A percentile compares a stretch with the other conserved stretches of the same genome.
phyloP scores from a whole-genome alignment of 164 flowering plant species.

The Pachysandra terminalis region DNA sequence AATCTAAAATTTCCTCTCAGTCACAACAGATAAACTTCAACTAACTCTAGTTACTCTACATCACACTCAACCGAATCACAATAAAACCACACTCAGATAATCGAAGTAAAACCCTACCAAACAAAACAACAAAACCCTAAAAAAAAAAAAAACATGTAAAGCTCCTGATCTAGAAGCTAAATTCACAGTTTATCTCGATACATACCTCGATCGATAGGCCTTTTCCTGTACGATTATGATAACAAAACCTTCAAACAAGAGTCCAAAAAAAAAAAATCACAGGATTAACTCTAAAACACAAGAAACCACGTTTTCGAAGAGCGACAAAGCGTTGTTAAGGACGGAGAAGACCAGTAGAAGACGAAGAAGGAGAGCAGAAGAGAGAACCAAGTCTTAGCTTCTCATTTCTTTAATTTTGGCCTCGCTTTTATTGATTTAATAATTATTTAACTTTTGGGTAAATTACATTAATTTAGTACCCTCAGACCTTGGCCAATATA shows the following conservation, averaged over 20 bases:
- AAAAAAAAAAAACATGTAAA: neutral
- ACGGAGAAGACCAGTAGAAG: neutral
- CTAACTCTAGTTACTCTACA: neutral
- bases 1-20: slow-evolving; percentile 8
- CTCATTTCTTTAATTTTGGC: neutral
- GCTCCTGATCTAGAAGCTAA: slow-evolving; percentile 7
- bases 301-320: neutral
- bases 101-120: neutral
- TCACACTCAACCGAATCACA: neutral
- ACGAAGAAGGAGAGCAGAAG: neutral
- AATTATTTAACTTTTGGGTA: too few relatives aligned
- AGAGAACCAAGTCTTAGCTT: neutral
- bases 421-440: neutral
- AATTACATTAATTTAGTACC: too few relatives aligned
- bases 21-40: slow-evolving; percentile 3
- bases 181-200: slow-evolving; percentile 3
- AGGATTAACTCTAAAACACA: slow-evolving; percentile 3
- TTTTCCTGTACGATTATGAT: neutral
- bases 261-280: neutral
- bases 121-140: slow-evolving; percentile 8
- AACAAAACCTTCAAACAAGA: neutral
- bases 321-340: neutral
- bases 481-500: too few relatives aligned
- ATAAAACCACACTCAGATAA: neutral
- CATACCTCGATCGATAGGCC: slow-evolving; percentile 23